Base-by-base conservation (phyloP, 768 basidiomycete species). In the Suillus americanus region DNA sequence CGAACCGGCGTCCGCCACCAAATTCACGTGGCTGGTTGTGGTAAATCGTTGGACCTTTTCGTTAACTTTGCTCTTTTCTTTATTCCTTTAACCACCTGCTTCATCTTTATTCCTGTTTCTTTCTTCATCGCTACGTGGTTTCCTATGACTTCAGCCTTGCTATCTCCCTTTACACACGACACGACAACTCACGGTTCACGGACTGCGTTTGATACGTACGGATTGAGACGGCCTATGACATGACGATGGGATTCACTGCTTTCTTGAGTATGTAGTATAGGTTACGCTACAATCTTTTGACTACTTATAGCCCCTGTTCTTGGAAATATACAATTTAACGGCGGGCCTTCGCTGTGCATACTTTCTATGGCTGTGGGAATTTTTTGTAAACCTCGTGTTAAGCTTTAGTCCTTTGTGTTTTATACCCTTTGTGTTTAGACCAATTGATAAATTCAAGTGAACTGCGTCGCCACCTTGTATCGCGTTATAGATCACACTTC, bases 1-100 rank as follows among this genome's bases (percentile, higher is more conserved):
- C 78, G 64, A 79, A 77, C 35, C 85, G 83, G 71, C 79, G 82
- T 66, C 79, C 81, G 67, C 57, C 57, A 20, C 85, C 85, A 18
- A 51, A 5, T 62, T 76, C 83, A 45, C 76, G 66, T 65, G 75
- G 85, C 41, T 89, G 87, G 87, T 85, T 89, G 62, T 89, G 88
- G 87, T 78, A 73, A 71, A 41, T 18, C n/a, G n/a, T n/a, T n/a
- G 40, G 71, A 68, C 68, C 68, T 69, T 74, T 73, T n/a, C 20
- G 43, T 20, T 75, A 72, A 78, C 70, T 74, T 40, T 74, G 76
- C 76, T 78, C 71, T 77, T 70, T 71, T 67, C 62, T 62, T 67
- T 68, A 64, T 70, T 60, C 64, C 53, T 60, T 60, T 69, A 69
- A 66, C 64, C 65, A 54, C 51, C 64, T 70, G 68, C 70, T 67